These are phyloP conservation scores for Lasiosphaeria hispida DNA, from an alignment of 495 filamentous ascomycete genomes.

Conservation along the genomic window DNA sequence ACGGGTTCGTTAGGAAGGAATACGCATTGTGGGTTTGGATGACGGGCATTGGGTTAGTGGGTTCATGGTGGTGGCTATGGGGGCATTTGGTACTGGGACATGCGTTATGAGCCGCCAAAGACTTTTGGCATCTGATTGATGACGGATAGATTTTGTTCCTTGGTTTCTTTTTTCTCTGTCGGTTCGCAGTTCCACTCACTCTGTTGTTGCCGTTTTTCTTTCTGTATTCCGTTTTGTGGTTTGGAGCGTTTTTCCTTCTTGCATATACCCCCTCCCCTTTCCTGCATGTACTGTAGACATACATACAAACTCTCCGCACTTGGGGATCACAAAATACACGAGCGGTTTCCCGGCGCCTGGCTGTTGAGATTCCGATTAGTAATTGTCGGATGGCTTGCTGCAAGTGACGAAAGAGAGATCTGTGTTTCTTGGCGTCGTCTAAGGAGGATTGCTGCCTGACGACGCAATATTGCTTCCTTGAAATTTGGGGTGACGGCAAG, in stretches of 20 bases:
- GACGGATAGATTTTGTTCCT: background rate
- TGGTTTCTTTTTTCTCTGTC: slow-evolving; percentile 2
- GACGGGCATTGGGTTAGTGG: background rate
- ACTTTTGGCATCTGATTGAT: too few species aligned
- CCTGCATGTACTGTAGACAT: background rate
- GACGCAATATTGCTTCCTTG: too few species aligned
- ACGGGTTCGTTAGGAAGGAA: too few species aligned
- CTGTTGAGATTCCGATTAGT: background rate
- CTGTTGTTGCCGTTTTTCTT: background rate
- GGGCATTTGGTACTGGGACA: too few species aligned
- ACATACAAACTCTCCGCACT: background rate
- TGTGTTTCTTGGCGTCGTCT: background rate
- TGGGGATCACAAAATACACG: background rate
- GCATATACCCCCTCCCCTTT: slow-evolving; percentile 1
- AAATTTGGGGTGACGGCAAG: too few species aligned
- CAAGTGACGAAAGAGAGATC: background rate
- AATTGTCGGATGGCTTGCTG: background rate
- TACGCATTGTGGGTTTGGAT: background rate
- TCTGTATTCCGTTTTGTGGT: background rate
- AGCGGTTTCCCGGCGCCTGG: background rate
- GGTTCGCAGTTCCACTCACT: slow-evolving; percentile 3
- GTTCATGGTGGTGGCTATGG: too few species aligned
- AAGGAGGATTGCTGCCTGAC: slow-evolving; percentile 8
- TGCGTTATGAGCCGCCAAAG: too few species aligned
- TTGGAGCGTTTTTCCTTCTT: background rate